Percentiles rank a stretch among this genome's conserved stretches.
phyloP scores from a whole-genome alignment of 2,329 filamentous ascomycete species.

The Colletotrichum destructivum region DNA sequence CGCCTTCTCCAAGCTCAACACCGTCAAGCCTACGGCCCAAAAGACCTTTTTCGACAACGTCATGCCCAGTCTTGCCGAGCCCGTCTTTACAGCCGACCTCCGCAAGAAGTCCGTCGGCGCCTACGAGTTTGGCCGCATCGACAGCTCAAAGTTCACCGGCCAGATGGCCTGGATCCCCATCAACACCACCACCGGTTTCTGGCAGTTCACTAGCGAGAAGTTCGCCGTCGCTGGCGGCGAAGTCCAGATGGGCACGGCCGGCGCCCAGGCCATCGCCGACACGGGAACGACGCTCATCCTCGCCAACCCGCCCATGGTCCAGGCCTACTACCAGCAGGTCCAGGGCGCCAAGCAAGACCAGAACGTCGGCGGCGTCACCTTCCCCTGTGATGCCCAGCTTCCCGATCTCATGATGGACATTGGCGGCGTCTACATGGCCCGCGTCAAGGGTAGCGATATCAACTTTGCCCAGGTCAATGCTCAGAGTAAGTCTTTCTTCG shows the following conservation, averaged over 20 bases:
- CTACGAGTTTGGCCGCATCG: conserved; percentile 83
- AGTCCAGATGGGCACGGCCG: conserved; percentile 52
- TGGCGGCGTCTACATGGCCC: conserved; percentile 70
- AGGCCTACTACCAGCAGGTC: conserved; percentile 65
- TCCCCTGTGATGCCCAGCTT: conserved; percentile 62
- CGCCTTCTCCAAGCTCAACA: conserved; percentile 76
- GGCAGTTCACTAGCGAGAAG: conserved; percentile 73
- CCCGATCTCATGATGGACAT: conserved; percentile 70
- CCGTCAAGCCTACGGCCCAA: conserved; percentile 72
- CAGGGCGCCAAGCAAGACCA: conserved; percentile 58
- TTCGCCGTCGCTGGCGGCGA: conserved; percentile 67
- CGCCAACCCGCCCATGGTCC: conserved; percentile 66
- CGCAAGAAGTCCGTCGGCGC: conserved; percentile 72
- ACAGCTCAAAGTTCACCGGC: conserved; percentile 74
- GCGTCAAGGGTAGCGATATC: conserved; percentile 67
- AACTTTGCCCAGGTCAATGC: conserved; percentile 67
- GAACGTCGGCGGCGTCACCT: conserved; percentile 59
- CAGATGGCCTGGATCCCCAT: conserved; percentile 74
- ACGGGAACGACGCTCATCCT: conserved; percentile 76
- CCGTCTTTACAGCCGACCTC: conserved; percentile 80
- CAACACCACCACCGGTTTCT: conserved; percentile 76
- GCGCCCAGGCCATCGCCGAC: conserved; percentile 67
- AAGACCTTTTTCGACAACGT: conserved; percentile 84
- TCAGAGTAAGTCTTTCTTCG: conserved; percentile 59
- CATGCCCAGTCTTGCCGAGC: conserved; percentile 70